Evolutionary conservation across 2,329 filamentous ascomycete species (phyloP).

Genomic region (Neocucurbitaria cava): DNA sequence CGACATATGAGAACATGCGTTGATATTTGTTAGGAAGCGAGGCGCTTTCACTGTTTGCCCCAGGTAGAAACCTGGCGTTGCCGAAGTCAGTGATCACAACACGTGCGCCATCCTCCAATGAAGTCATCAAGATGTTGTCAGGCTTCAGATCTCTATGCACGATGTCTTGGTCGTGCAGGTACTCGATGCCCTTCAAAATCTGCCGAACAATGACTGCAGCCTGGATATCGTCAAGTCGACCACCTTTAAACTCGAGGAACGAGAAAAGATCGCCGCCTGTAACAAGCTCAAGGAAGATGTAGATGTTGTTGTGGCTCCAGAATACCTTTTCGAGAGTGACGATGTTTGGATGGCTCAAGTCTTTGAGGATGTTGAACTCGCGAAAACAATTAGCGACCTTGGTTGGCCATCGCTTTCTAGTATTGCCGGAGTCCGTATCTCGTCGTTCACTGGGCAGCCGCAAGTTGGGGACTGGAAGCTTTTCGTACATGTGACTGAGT

Average conservation of each 20-base stretch:
- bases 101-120: slow-evolving; percentile 57
- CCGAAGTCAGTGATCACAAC: slow-evolving; percentile 69
- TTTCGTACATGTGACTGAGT: slow-evolving; percentile 45
- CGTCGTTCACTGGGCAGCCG: slow-evolving; percentile 4
- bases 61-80: slow-evolving; percentile 55
- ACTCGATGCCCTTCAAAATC: slow-evolving; percentile 63
- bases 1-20: slow-evolving; percentile 62
- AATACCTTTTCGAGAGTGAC: slow-evolving; percentile 64
- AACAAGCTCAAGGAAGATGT: slow-evolving; percentile 67
- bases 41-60: slow-evolving; percentile 6
- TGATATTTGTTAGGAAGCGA: slow-evolving; percentile 12
- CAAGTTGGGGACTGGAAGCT: slow-evolving; percentile 8
- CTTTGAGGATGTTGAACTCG: slow-evolving; percentile 58
- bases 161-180: slow-evolving; percentile 62
- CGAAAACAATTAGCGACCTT: slow-evolving; percentile 41
- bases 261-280: slow-evolving; percentile 68
- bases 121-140: slow-evolving; percentile 68
- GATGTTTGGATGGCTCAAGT: slow-evolving; percentile 67
- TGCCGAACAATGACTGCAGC: slow-evolving; percentile 63
- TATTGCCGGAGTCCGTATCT: slow-evolving; percentile 1
- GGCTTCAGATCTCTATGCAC: slow-evolving; percentile 70
- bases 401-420: slow-evolving; percentile 29
- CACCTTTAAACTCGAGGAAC: slow-evolving; percentile 60
- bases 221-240: slow-evolving; percentile 57
- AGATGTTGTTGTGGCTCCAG: slow-evolving; percentile 60